Evolutionary conservation across 352 stramenopile genomes (phyloP).

Genomic region (Pythium chondricola): DNA sequence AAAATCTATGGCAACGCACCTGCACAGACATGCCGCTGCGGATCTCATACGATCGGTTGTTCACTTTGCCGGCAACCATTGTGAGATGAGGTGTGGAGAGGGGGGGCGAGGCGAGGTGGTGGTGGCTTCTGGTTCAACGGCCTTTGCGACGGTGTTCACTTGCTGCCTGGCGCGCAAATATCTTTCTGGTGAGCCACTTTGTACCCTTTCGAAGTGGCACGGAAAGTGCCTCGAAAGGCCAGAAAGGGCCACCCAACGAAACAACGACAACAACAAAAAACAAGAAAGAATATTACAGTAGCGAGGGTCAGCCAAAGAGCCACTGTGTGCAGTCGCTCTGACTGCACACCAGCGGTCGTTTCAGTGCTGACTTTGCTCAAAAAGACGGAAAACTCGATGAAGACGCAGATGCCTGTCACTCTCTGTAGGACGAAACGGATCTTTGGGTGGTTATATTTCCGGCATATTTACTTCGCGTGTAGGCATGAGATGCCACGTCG

Average conservation of each 20-base stretch:
- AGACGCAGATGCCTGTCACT: conserved; percentile 14
- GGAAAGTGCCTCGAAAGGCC: conserved; percentile 10
- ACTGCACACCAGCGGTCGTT: conserved; percentile 8
- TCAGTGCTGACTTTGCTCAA: conserved; percentile 11
- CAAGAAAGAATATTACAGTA: conserved; percentile 7
- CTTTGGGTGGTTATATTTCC: conserved; percentile 15
- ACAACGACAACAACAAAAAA: conserved; percentile 4
- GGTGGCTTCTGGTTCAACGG: neutral
- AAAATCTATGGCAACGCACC: conserved; percentile 30
- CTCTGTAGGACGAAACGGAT: conserved; percentile 6
- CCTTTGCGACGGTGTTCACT: conserved; percentile 1
- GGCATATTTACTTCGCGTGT: neutral
- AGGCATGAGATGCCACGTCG: neutral
- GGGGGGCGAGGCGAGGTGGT: too few species aligned
- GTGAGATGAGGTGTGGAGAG: neutral
- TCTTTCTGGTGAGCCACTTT: conserved; percentile 18
- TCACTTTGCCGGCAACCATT: conserved; percentile 18
- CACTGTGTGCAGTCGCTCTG: conserved; percentile 15
- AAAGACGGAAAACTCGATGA: conserved; percentile 6
- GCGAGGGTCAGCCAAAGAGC: neutral
- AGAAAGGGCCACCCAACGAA: conserved; percentile 10
- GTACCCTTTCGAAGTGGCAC: conserved; percentile 13
- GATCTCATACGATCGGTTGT: conserved; percentile 40
- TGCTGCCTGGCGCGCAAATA: conserved; percentile 9
- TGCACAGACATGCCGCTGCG: conserved; percentile 82